Percentiles rank a stretch among this genome's conserved stretches.
These are phyloP conservation scores for Ceratocystis diversiconidia DNA, from an alignment of 2,329 filamentous ascomycete species.

Conservation along the genomic window DNA sequence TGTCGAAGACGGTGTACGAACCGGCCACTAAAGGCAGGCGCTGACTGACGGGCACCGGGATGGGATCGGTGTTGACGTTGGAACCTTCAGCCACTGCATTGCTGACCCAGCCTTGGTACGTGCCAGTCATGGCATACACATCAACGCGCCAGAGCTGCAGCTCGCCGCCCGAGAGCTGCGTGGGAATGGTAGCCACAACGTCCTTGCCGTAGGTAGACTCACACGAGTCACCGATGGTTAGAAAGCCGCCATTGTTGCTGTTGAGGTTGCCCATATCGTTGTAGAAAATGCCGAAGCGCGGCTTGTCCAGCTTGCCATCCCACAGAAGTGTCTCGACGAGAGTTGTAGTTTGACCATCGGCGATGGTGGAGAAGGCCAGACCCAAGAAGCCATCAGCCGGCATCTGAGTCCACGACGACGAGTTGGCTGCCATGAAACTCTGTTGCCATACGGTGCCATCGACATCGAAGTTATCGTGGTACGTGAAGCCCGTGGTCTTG, in stretches of 20 bases:
- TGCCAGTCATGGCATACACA: conserved; percentile 19
- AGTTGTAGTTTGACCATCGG: conserved; percentile 23
- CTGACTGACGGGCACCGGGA: conserved; percentile 19
- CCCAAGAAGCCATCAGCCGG: conserved; percentile 27
- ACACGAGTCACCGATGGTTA: conserved; percentile 26
- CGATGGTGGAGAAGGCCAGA: conserved; percentile 25
- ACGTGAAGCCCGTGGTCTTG: conserved; percentile 20
- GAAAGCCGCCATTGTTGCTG: conserved; percentile 11
- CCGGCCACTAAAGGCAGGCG: conserved; percentile 5
- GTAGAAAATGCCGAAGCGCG: conserved; percentile 26
- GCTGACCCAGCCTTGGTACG: neutral
- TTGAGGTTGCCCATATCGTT: conserved; percentile 19
- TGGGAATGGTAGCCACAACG: conserved; percentile 19
- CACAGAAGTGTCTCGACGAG: conserved; percentile 26
- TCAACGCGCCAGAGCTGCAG: conserved; percentile 26
- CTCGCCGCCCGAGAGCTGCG: conserved; percentile 13
- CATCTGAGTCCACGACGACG: conserved; percentile 22
- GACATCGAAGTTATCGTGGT: conserved; percentile 23
- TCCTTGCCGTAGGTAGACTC: conserved; percentile 24
- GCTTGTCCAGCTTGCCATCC: conserved; percentile 23
- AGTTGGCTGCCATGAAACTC: conserved; percentile 24
- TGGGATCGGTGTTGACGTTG: conserved; percentile 20
- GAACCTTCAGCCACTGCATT: conserved; percentile 3
- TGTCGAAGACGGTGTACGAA: conserved; percentile 25
- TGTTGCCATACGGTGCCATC: conserved; percentile 22